A percentile compares a stretch with the other conserved stretches of the same genome.
Conservation (phyloP, 2,329 filamentous ascomycete species). For the Trematosphaeria pertusa region DNA sequence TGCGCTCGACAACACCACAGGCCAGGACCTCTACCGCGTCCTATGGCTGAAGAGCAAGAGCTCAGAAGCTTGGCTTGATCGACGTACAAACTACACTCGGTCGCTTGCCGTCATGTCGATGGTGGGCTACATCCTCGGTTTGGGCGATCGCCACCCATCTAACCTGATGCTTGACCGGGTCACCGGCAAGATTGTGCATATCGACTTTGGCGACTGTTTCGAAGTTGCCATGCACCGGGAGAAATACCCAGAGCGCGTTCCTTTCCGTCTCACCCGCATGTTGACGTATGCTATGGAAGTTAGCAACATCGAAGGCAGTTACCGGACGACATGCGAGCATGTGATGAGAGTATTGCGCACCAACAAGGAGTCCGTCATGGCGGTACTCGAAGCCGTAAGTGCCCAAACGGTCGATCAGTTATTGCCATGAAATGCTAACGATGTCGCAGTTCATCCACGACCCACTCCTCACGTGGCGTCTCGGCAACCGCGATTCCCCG, state of each 20-base stretch:
- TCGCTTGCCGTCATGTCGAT: conserved; percentile 99
- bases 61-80: conserved; percentile 95
- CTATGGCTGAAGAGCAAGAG: conserved; percentile 99
- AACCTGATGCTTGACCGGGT: conserved; percentile 97
- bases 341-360: conserved; percentile 96
- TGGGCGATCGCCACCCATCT: conserved; percentile 95
- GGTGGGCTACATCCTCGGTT: conserved; percentile 98
- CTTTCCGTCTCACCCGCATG: conserved; percentile 98
- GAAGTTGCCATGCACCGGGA: conserved; percentile 99
- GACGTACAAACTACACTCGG: conserved; percentile 97
- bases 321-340: conserved; percentile 96
- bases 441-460: conserved; percentile 91
- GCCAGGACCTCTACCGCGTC: conserved; percentile 96
- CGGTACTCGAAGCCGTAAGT: conserved; percentile 94
- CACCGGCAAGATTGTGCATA: conserved; percentile 96
- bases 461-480: conserved; percentile 95
- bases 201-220: conserved; percentile 99
- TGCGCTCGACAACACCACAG: conserved; percentile 97
- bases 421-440: too few species aligned
- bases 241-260: conserved; percentile 96
- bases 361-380: conserved; percentile 99
- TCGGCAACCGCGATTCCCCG: conserved; percentile 69
- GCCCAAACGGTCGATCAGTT: too few species aligned
- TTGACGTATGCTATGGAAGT: conserved; percentile 99
- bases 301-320: conserved; percentile 98